These are phyloP conservation scores for Geosmithia morbida DNA, from an alignment of 2,329 filamentous ascomycete species.

Conservation along the genomic window DNA sequence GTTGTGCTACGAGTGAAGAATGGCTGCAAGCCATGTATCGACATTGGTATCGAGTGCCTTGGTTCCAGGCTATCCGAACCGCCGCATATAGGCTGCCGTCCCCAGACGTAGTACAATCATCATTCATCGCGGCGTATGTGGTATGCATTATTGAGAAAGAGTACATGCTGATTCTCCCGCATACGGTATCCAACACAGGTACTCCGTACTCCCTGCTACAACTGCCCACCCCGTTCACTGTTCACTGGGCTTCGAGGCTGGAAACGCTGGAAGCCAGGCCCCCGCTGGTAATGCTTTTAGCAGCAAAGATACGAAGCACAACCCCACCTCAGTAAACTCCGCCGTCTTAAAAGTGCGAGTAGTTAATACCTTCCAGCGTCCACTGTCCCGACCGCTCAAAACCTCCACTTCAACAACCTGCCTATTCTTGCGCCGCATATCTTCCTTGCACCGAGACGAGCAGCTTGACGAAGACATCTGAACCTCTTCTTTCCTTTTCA, in stretches of 20 bases:
- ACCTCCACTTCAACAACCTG: background rate
- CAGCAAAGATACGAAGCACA: background rate
- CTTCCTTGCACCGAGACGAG: background rate
- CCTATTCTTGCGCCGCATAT: background rate
- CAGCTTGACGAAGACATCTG: conserved; percentile 1
- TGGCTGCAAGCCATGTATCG: too few species aligned
- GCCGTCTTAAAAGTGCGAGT: conserved; percentile 2
- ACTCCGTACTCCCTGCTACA: too few species aligned
- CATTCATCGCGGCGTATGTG: too few species aligned
- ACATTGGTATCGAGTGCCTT: too few species aligned
- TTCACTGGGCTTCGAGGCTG: background rate
- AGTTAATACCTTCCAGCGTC: background rate
- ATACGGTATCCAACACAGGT: too few species aligned
- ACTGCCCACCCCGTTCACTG: too few species aligned
- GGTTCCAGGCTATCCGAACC: too few species aligned
- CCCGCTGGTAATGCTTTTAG: background rate
- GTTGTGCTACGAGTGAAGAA: too few species aligned
- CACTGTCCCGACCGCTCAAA: background rate
- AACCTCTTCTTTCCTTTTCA: conserved; percentile 1
- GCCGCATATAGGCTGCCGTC: too few species aligned
- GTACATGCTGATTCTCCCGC: too few species aligned
- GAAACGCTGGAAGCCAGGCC: background rate
- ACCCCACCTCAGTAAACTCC: conserved; percentile 1
- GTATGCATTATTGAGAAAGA: too few species aligned
- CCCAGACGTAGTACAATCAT: too few species aligned